Conservation (phyloP, 1,284 basidiomycete species). For the Trametes polyzona region DNA sequence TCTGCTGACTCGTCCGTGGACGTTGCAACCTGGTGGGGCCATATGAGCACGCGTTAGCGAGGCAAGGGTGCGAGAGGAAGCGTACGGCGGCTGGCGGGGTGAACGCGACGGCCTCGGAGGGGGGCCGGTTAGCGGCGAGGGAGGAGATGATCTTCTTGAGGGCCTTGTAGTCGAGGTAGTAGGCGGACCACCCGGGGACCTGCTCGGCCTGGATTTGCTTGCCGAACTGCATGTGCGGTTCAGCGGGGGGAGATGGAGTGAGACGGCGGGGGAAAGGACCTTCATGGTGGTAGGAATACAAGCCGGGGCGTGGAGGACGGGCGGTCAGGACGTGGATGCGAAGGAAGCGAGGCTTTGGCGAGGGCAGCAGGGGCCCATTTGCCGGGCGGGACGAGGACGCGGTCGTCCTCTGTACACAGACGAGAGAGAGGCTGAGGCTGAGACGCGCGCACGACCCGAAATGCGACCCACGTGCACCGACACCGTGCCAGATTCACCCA, state of each 20-base stretch:
- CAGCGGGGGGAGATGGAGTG: constrained; percentile 17
- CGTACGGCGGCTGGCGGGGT: constrained; percentile 72
- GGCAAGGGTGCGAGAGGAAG: constrained; percentile 60
- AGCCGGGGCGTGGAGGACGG: no score
- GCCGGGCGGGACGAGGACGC: constrained; percentile 2
- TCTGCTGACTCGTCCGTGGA: constrained; percentile 39
- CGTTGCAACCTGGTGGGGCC: background rate
- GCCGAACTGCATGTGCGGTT: constrained; percentile 75
- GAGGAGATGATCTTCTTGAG: constrained; percentile 99
- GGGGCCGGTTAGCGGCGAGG: constrained; percentile 88
- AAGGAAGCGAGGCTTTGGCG: constrained; percentile 4
- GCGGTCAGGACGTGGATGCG: constrained; percentile 9
- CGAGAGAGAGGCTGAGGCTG: no score
- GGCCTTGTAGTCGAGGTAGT: constrained; percentile 99
- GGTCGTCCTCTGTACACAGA: background rate
- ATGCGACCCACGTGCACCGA: constrained; percentile 22
- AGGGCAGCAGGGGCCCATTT: constrained; percentile 9
- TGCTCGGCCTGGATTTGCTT: constrained; percentile 98
- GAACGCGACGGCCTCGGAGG: constrained; percentile 86
- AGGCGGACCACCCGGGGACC: constrained; percentile 95
- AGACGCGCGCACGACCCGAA: no score
- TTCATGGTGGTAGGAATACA: constrained; percentile 36
- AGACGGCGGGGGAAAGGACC: constrained; percentile 29
- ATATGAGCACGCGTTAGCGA: background rate
- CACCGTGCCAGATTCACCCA: background rate